phyloP scores from a whole-genome alignment of 2,329 filamentous ascomycete species.

The Trichoderma lentiforme region DNA sequence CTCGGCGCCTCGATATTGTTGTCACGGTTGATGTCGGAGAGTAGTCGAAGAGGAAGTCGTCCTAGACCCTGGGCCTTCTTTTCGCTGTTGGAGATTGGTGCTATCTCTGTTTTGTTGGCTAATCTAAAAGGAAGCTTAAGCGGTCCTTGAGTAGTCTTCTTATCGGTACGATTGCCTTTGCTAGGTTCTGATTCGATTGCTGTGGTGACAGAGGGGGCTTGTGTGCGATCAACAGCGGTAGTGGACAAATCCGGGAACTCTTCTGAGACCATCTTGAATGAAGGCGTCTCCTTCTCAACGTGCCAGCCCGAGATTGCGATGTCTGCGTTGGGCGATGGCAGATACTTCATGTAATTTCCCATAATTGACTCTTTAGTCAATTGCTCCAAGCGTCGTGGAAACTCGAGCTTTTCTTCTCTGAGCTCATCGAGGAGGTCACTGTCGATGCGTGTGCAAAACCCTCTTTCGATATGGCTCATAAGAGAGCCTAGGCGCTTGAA shows the following conservation, averaged over 20 bases:
- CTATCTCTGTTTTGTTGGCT: neutral
- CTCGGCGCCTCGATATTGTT: neutral
- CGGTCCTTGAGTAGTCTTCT: neutral
- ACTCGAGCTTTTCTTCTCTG: conserved; percentile 38
- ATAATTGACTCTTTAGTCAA: conserved; percentile 29
- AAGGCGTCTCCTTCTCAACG: neutral
- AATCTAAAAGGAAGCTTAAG: neutral
- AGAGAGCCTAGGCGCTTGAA: conserved; percentile 39
- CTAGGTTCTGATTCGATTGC: neutral
- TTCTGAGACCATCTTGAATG: conserved; percentile 17
- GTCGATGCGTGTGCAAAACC: conserved; percentile 38
- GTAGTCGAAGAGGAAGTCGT: neutral
- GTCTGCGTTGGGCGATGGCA: conserved; percentile 18
- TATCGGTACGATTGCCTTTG: neutral
- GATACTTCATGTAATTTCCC: conserved; percentile 28
- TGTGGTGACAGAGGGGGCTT: neutral
- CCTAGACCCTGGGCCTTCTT: neutral
- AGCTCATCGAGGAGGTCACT: conserved; percentile 31
- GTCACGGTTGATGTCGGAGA: neutral
- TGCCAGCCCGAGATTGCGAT: neutral
- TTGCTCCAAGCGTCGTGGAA: conserved; percentile 30
- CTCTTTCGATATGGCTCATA: conserved; percentile 45
- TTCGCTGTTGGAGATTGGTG: neutral
- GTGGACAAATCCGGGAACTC: conserved; percentile 21
- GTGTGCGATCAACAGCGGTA: neutral